Evolutionary conservation across 2,329 filamentous ascomycete species (phyloP), one percentile per base, ranked within the genome.

Genomic region (Ophiosphaerella herpotricha): DNA sequence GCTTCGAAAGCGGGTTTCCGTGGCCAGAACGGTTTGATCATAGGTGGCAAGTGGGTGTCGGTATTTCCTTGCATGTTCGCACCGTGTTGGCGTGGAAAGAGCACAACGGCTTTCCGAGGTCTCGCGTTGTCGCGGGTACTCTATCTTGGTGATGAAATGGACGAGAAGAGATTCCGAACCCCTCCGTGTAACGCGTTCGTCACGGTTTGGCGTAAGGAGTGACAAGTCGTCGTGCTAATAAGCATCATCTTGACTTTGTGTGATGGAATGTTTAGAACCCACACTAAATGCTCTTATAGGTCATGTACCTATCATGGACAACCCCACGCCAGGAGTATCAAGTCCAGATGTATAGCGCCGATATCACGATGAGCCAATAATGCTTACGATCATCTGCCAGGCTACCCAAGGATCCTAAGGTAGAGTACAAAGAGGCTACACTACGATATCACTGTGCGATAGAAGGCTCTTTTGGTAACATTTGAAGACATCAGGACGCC

Each of bases 401-500:
- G 43, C 47, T 32, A 36, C 41, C 41, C 24, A 24, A 9, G n/a
- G 29, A 14, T 37, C 36, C 18, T 35, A 8, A 13, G 33, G 42
- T 7, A 12, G 33, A 14, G 24, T 14, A 47, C 45, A 23, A 52
- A 52, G 38, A 41, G 42, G 35, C 40, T 42, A 41, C 41, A 24
- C 6, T 36, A 45, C 29, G 31, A 43, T 16, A 26, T n/a, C 43
- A 39, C 23, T 26, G 11, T 14, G 13, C 31, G 23, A 42, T 42
- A 34, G 39, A 26, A 32, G 31, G 12, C 24, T 41, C 24, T 41
- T 8, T 26, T 26, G 44, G 31, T 43, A 26, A 43, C 40, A 37
- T 12, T 35, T 16, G 36, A 11, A 50, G 43, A 46, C 50, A 33
- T 46, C 35, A 46, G 47, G 39, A 55, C 43, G 48, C 45, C 18